These are phyloP conservation scores for Nicotiana knightiana DNA, from an alignment of 257 asterid species.

Conservation along the genomic window DNA sequence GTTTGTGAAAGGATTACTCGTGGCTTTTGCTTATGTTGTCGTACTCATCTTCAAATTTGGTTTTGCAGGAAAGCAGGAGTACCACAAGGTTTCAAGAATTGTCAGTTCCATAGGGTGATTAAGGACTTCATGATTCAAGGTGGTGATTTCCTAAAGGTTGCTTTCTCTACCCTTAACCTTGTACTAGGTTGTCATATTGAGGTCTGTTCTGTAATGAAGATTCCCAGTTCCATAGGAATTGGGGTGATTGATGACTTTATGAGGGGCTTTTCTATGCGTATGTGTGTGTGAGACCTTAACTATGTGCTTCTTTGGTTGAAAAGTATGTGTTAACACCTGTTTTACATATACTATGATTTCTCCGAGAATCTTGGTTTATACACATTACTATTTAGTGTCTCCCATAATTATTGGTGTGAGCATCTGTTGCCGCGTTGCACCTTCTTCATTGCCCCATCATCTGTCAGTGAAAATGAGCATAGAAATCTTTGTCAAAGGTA, in stretches of 20 bases:
- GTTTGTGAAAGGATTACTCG: background rate
- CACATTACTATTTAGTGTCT: background rate
- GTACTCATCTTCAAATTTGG: conserved; percentile 19
- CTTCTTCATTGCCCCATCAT: background rate
- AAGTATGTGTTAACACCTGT: background rate
- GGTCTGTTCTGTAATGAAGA: background rate
- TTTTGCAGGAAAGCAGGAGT: conserved; percentile 74
- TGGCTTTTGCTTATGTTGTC: background rate
- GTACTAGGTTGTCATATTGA: background rate
- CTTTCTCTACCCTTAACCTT: background rate
- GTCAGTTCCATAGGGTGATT: conserved; percentile 91
- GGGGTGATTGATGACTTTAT: background rate
- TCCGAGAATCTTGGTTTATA: background rate
- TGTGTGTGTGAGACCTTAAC: background rate
- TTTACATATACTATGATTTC: background rate
- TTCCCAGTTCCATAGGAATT: background rate
- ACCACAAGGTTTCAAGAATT: conserved; percentile 84
- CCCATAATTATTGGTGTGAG: background rate
- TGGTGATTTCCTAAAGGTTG: conserved; percentile 94
- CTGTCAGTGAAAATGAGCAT: background rate
- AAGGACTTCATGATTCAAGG: conserved; percentile 97
- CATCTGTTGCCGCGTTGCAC: background rate
- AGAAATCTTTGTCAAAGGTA: background rate
- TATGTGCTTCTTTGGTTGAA: background rate
- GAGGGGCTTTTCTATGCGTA: background rate